These are phyloP conservation scores for Nidularia sp. DNA, from an alignment of 768 basidiomycete species.

Conservation along the genomic window DNA sequence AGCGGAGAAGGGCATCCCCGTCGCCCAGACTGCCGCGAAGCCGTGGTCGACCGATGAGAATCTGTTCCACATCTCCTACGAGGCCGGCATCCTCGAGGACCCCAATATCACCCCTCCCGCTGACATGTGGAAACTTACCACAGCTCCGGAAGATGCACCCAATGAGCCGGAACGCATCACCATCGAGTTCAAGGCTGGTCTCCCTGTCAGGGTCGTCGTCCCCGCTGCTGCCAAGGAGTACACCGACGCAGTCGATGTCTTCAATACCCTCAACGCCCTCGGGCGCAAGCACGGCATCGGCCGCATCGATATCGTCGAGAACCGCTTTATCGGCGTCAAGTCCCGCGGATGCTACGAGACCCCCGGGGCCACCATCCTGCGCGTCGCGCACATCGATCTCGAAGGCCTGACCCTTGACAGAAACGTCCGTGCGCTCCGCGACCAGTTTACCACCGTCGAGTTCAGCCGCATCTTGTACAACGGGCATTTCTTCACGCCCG, in stretches of 20 bases:
- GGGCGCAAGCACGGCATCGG: slow-evolving; percentile 95
- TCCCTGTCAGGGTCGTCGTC: slow-evolving; percentile 80
- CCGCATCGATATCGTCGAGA: slow-evolving; percentile 98
- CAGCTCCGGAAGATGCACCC: slow-evolving; percentile 79
- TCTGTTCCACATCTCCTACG: slow-evolving; percentile 99
- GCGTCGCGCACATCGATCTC: slow-evolving; percentile 91
- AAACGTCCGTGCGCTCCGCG: slow-evolving; percentile 90
- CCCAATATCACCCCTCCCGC: slow-evolving; percentile 89
- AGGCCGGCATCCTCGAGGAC: slow-evolving; percentile 97
- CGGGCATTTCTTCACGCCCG: slow-evolving; percentile 99
- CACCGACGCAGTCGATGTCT: slow-evolving; percentile 94
- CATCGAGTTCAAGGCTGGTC: slow-evolving; percentile 83
- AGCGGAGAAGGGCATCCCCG: slow-evolving; percentile 83
- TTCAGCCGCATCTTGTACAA: slow-evolving; percentile 94
- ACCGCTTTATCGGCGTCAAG: slow-evolving; percentile 99
- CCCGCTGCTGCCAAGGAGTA: slow-evolving; percentile 51
- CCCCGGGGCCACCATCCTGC: slow-evolving; percentile 93
- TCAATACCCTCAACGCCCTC: slow-evolving; percentile 85
- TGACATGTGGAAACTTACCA: slow-evolving; percentile 99
- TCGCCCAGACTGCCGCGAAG: slow-evolving; percentile 92
- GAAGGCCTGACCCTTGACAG: slow-evolving; percentile 98
- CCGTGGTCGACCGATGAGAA: slow-evolving; percentile 99
- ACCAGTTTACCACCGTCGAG: slow-evolving; percentile 91
- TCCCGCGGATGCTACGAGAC: slow-evolving; percentile 99
- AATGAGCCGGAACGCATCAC: slow-evolving; percentile 69